Conservation (phyloP, 2,329 filamentous ascomycete species). For the Pestalotiopsis sp. region DNA sequence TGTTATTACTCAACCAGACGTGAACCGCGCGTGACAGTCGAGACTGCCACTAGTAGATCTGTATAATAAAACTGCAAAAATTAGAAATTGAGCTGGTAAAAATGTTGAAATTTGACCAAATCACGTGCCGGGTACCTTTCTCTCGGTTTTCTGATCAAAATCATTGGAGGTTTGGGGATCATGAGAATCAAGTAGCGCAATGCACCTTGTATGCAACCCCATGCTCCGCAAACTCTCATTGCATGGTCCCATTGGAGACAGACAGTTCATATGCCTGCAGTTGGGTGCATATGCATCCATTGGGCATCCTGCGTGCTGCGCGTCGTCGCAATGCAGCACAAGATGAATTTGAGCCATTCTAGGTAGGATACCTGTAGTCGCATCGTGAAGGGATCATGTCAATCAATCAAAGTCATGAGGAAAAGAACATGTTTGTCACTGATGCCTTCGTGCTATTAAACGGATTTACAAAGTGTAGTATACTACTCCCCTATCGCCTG, state of each 20-base stretch:
- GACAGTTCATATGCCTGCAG: conserved; percentile 2
- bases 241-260: neutral
- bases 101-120: too few species aligned
- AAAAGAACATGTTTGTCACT: neutral
- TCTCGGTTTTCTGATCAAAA: neutral
- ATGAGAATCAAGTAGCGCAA: neutral
- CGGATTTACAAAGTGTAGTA: conserved; percentile 33
- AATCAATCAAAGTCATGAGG: neutral
- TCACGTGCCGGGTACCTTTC: neutral
- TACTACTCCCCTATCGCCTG: conserved; percentile 29
- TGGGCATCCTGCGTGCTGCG: neutral
- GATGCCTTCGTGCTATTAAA: conserved; percentile 28
- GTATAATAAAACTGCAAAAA: neutral
- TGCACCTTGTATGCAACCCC: conserved; percentile 8
- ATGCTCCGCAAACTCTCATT: neutral
- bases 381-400: neutral
- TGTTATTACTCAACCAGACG: neutral
- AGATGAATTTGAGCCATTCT: neutral
- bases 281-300: conserved; percentile 7
- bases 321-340: conserved; percentile 6
- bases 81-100: neutral
- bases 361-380: neutral
- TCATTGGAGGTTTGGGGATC: neutral
- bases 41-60: neutral
- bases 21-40: neutral